phyloP scores from a whole-genome alignment of 2,329 filamentous ascomycete genomes.

The Cadophora sp. region DNA sequence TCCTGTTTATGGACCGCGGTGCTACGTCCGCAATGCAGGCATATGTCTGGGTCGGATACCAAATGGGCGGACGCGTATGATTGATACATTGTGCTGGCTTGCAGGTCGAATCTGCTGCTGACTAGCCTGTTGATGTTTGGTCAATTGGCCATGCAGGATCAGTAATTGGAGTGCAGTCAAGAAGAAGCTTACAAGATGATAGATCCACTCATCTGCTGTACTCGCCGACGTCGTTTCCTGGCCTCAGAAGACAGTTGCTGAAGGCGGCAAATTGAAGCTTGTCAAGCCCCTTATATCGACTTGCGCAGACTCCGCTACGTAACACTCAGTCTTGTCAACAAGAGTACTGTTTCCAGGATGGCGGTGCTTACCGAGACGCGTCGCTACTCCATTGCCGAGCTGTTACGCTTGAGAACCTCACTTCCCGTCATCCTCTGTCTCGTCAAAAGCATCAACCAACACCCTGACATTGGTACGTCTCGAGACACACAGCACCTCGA shows the following conservation, averaged over 20 bases:
- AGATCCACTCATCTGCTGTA: not conserved
- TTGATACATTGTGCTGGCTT: not conserved
- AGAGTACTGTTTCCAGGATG: constrained; percentile 19
- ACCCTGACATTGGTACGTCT: constrained; percentile 39
- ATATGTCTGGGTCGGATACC: not conserved
- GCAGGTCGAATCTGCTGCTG: not conserved
- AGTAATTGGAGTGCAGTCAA: not conserved
- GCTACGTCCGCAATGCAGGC: not conserved
- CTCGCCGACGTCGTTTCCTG: not conserved
- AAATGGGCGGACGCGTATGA: not conserved
- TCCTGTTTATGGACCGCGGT: not conserved
- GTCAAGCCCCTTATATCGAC: not conserved
- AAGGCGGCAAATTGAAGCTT: not conserved
- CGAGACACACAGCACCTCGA: not conserved
- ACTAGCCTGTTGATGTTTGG: not conserved
- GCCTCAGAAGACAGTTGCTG: too few relatives aligned
- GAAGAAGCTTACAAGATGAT: not conserved
- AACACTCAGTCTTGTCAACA: not conserved
- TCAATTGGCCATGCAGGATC: not conserved
- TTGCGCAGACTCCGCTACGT: not conserved
- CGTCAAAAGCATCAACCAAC: constrained; percentile 39
- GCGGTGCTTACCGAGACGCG: constrained; percentile 14
- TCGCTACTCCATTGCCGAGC: constrained; percentile 38
- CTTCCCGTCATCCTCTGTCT: constrained; percentile 35
- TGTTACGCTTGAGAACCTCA: constrained; percentile 38